These are phyloP conservation scores for Martiniozyma abietophila DNA, from an alignment of 805 yeast genomes.

Conservation along the genomic window DNA sequence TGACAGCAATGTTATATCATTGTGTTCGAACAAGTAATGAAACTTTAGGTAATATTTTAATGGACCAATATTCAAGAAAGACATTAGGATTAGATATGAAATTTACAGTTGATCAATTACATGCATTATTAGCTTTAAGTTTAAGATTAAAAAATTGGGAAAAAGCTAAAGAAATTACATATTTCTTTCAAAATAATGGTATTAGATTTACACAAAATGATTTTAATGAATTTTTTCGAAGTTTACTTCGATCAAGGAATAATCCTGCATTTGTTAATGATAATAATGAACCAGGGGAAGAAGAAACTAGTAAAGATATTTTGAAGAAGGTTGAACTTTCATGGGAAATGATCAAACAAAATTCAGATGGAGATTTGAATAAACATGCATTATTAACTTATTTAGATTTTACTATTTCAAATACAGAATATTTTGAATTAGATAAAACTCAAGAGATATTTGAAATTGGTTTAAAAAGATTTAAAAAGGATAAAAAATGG, in stretches of 20 bases:
- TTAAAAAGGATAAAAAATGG: slow-evolving; percentile 16
- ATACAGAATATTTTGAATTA: slow-evolving; percentile 15
- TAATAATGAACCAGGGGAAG: neutral
- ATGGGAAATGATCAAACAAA: slow-evolving; percentile 22
- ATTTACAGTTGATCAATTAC: slow-evolving; percentile 22
- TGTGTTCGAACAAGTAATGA: slow-evolving; percentile 21
- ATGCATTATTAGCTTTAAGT: slow-evolving; percentile 23
- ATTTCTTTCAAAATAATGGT: slow-evolving; percentile 19
- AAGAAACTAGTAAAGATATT: neutral
- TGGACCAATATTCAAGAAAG: slow-evolving; percentile 18
- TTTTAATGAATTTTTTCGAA: slow-evolving; percentile 23
- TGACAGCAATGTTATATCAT: slow-evolving; percentile 25
- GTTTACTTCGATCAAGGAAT: neutral
- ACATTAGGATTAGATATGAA: slow-evolving; percentile 18
- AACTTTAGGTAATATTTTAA: slow-evolving; percentile 19
- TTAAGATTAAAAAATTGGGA: slow-evolving; percentile 21
- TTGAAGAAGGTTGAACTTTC: slow-evolving; percentile 14
- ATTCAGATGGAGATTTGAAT: slow-evolving; percentile 12
- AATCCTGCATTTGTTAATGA: neutral
- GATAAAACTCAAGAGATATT: slow-evolving; percentile 19
- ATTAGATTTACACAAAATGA: slow-evolving; percentile 21
- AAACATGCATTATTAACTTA: slow-evolving; percentile 22
- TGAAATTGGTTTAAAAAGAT: slow-evolving; percentile 8
- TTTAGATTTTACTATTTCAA: slow-evolving; percentile 22
- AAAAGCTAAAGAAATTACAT: slow-evolving; percentile 23